These are phyloP conservation scores for Achlya hypogyna DNA, from an alignment of 352 stramenopile species.

Conservation along the genomic window DNA sequence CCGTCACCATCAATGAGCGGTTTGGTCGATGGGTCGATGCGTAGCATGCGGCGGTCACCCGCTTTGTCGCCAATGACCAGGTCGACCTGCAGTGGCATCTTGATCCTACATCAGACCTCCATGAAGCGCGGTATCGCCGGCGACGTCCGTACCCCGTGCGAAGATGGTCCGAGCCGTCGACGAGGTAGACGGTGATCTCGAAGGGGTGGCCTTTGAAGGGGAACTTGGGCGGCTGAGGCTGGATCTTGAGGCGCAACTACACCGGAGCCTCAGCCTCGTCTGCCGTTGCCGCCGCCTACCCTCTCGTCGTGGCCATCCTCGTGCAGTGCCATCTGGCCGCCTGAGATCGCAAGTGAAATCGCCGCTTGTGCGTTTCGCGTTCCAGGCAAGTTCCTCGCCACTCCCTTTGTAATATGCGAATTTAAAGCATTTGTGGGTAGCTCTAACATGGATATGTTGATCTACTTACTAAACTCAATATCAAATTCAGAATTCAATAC, in stretches of 20 bases:
- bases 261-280: background rate
- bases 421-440: background rate
- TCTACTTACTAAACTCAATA: background rate
- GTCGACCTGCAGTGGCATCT: constrained; percentile 71
- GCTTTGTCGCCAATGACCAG: constrained; percentile 79
- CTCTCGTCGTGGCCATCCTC: background rate
- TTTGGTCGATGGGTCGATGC: constrained; percentile 70
- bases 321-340: constrained; percentile 1
- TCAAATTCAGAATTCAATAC: background rate
- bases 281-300: background rate
- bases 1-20: constrained; percentile 72
- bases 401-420: background rate
- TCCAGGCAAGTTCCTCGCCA: constrained; percentile 7
- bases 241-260: constrained; percentile 72
- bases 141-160: constrained; percentile 46
- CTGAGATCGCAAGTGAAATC: background rate
- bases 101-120: constrained; percentile 29
- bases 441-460: background rate
- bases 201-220: constrained; percentile 80
- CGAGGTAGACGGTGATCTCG: constrained; percentile 79
- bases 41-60: constrained; percentile 70
- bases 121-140: background rate
- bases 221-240: constrained; percentile 76
- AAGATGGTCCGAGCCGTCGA: constrained; percentile 69
- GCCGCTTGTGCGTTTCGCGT: background rate